phyloP scores from a whole-genome alignment of 148 eudicot species.

The Camellia granthamiana region DNA sequence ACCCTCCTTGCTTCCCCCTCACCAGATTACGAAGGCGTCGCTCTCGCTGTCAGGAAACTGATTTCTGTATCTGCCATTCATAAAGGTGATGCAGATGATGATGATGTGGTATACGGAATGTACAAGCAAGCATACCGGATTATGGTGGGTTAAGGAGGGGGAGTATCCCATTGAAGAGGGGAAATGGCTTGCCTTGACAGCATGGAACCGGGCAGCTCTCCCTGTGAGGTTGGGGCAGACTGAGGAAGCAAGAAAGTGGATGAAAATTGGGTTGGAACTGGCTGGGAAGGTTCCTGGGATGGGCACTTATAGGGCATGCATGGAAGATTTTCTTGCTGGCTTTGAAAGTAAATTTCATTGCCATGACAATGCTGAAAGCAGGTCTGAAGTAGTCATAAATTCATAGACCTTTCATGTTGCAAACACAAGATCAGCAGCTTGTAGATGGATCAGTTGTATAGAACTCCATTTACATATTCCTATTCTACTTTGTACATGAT shows the following conservation, averaged over 20 bases:
- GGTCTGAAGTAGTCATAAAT: not conserved
- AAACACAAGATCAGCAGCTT: not conserved
- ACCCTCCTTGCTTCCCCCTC: conserved; percentile 60
- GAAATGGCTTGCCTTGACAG: conserved; percentile 93
- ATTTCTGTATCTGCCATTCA: conserved; percentile 44
- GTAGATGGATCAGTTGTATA: not conserved
- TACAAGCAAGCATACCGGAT: conserved; percentile 86
- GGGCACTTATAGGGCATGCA: conserved; percentile 58
- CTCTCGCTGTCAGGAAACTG: conserved; percentile 61
- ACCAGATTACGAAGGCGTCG: conserved; percentile 71
- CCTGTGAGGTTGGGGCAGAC: conserved; percentile 64
- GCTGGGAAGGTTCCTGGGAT: conserved; percentile 82
- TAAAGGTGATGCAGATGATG: conserved; percentile 71
- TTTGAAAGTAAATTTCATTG: conserved; percentile 50
- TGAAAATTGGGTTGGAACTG: conserved; percentile 72
- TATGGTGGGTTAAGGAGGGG: conserved; percentile 87
- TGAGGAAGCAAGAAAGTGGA: conserved; percentile 80
- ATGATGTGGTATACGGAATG: conserved; percentile 51
- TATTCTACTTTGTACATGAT: not conserved
- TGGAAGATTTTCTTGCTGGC: conserved; percentile 73
- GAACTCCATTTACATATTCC: not conserved
- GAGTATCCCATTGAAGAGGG: conserved; percentile 82
- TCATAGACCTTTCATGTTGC: not conserved
- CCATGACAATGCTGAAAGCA: conserved; percentile 25
- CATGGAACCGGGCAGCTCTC: conserved; percentile 93